Conservation (phyloP, 805 yeast genomes). For the Yamadazyma phyllophila region DNA sequence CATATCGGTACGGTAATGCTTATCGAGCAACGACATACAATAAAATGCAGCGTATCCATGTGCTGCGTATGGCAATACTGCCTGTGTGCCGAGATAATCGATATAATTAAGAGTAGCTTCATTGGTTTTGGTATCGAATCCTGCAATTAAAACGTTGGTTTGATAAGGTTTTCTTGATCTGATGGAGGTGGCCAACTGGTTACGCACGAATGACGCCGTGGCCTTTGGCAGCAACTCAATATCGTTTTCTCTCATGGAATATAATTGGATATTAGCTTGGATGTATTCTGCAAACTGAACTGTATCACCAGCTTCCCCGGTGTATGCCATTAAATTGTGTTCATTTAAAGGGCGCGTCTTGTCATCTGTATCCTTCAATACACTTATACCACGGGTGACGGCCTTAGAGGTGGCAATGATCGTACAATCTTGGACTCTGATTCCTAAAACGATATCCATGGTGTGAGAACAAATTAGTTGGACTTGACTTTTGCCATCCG, state of each 20-base stretch:
- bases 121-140: slow-evolving; percentile 60
- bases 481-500: slow-evolving; percentile 7
- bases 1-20: slow-evolving; percentile 80
- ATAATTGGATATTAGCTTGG: slow-evolving; percentile 87
- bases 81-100: slow-evolving; percentile 91
- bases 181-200: slow-evolving; percentile 79
- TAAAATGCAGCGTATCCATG: slow-evolving; percentile 99
- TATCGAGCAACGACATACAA: slow-evolving; percentile 84
- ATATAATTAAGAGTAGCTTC: slow-evolving; percentile 79
- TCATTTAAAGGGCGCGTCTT: slow-evolving; percentile 61
- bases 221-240: slow-evolving; percentile 81
- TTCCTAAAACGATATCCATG: slow-evolving; percentile 92
- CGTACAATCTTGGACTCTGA: slow-evolving; percentile 76
- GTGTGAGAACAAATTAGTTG: background rate
- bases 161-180: slow-evolving; percentile 93
- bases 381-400: slow-evolving; percentile 63
- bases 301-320: slow-evolving; percentile 97
- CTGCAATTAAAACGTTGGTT: slow-evolving; percentile 87
- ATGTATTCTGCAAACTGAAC: slow-evolving; percentile 92
- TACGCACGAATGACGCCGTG: slow-evolving; percentile 84
- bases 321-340: slow-evolving; percentile 79
- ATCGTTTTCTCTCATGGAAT: slow-evolving; percentile 77
- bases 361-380: slow-evolving; percentile 42
- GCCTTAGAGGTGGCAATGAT: slow-evolving; percentile 94
- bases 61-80: slow-evolving; percentile 91